These are phyloP conservation scores for Penicillium brevicompactum DNA, from an alignment of 2,329 filamentous ascomycete genomes.

Conservation along the genomic window DNA sequence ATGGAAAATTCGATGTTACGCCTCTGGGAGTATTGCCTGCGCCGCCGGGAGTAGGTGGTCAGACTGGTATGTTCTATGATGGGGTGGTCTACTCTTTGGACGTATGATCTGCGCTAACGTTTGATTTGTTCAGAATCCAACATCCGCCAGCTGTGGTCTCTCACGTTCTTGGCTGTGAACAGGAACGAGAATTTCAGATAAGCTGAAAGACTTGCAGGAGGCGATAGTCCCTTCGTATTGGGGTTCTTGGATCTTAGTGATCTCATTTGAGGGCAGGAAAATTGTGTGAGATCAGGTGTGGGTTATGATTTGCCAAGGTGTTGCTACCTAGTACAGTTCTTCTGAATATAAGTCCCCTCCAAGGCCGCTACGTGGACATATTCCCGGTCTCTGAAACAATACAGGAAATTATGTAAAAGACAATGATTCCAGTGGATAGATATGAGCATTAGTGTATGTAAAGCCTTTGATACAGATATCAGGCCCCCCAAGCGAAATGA, in stretches of 20 bases:
- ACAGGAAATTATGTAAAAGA: too few species aligned
- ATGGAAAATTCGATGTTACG: conserved; percentile 51
- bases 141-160: conserved; percentile 1
- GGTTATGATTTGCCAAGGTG: too few species aligned
- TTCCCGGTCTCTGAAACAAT: too few species aligned
- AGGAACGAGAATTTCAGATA: not conserved
- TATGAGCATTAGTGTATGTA: too few species aligned
- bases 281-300: too few species aligned
- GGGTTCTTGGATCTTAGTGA: not conserved
- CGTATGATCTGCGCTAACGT: not conserved
- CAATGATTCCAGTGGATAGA: too few species aligned
- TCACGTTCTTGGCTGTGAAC: not conserved
- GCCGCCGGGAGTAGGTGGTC: conserved; percentile 44
- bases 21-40: conserved; percentile 56
- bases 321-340: too few species aligned
- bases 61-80: conserved; percentile 33
- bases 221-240: not conserved
- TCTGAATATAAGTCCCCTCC: too few species aligned
- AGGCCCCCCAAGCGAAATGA: not conserved
- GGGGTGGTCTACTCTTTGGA: not conserved
- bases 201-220: not conserved
- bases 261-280: not conserved
- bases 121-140: not conserved
- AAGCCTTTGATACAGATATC: too few species aligned
- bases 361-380: too few species aligned